These are phyloP conservation scores for Glycine soja DNA, from an alignment of 306 rosid species.

Conservation along the genomic window DNA sequence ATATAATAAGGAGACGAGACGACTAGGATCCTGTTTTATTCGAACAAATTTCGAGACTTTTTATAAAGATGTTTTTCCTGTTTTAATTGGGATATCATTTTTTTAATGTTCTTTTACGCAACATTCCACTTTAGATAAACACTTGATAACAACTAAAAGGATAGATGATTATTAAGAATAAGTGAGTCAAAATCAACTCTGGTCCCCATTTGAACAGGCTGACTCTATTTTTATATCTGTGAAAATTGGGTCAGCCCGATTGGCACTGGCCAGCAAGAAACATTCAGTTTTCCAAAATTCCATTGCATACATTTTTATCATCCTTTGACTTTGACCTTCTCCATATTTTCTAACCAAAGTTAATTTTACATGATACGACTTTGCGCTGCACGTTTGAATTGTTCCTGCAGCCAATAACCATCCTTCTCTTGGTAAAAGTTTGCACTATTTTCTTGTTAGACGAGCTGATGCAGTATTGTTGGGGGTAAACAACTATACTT, in stretches of 20 bases:
- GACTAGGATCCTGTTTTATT: too few species aligned
- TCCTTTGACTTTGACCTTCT: neutral
- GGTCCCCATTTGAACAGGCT: too few species aligned
- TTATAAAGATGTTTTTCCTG: too few species aligned
- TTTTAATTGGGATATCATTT: too few species aligned
- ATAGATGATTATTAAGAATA: too few species aligned
- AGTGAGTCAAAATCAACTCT: too few species aligned
- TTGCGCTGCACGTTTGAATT: neutral
- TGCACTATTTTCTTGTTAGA: neutral
- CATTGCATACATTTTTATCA: neutral
- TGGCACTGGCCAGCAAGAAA: too few species aligned
- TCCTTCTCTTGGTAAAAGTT: neutral
- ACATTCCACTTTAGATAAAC: neutral
- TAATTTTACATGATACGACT: neutral
- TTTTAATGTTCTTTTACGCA: neutral
- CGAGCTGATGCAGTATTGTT: neutral
- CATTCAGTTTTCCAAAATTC: neutral
- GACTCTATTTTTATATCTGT: too few species aligned
- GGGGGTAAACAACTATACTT: neutral
- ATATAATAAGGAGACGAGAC: too few species aligned
- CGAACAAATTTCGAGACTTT: too few species aligned
- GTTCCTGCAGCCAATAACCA: neutral
- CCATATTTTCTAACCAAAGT: neutral
- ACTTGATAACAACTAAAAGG: neutral
- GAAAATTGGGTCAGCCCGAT: neutral